Percentiles rank a stretch among this genome's conserved stretches.
Evolutionary conservation across 2,329 filamentous ascomycete genomes (phyloP).

Genomic region (Amauroascus niger): DNA sequence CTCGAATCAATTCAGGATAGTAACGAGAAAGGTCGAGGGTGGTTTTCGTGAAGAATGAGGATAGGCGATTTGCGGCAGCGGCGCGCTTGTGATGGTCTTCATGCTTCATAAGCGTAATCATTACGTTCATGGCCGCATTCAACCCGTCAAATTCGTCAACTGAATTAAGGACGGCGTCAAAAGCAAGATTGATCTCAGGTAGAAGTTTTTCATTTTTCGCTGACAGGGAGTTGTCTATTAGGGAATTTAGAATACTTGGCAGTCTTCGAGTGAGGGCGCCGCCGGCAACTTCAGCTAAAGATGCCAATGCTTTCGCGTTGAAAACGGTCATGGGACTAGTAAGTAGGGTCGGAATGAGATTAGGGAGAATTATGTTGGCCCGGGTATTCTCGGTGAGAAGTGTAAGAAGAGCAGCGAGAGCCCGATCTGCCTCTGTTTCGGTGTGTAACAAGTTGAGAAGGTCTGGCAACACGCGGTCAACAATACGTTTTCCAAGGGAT

Average conservation of each 20-base stretch:
- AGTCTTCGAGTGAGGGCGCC: conserved; percentile 82
- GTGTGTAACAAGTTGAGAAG: conserved; percentile 81
- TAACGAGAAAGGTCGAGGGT: conserved; percentile 89
- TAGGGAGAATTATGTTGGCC: conserved; percentile 93
- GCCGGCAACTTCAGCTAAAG: conserved; percentile 82
- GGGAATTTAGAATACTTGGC: conserved; percentile 79
- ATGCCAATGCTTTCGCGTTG: conserved; percentile 89
- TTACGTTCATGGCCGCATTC: conserved; percentile 89
- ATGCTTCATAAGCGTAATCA: conserved; percentile 79
- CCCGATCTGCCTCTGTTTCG: conserved; percentile 81
- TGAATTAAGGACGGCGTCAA: conserved; percentile 81
- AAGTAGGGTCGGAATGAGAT: conserved; percentile 86
- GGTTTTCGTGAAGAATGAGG: conserved; percentile 72
- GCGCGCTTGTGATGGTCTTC: conserved; percentile 81
- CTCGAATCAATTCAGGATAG: conserved; percentile 88
- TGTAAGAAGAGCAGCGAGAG: conserved; percentile 82
- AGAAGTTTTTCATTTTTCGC: conserved; percentile 64
- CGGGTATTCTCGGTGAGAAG: conserved; percentile 86
- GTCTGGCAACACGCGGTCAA: conserved; percentile 90
- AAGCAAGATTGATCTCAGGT: conserved; percentile 64
- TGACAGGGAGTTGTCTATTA: conserved; percentile 81
- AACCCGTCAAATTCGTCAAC: conserved; percentile 94
- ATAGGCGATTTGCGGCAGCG: conserved; percentile 66
- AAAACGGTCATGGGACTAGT: conserved; percentile 84
- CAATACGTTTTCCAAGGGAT: conserved; percentile 83